A percentile compares a stretch with the other conserved stretches of the same genome.
Conservation (phyloP, 2,329 filamentous ascomycete species). For the Keithomyces neogunnii region DNA sequence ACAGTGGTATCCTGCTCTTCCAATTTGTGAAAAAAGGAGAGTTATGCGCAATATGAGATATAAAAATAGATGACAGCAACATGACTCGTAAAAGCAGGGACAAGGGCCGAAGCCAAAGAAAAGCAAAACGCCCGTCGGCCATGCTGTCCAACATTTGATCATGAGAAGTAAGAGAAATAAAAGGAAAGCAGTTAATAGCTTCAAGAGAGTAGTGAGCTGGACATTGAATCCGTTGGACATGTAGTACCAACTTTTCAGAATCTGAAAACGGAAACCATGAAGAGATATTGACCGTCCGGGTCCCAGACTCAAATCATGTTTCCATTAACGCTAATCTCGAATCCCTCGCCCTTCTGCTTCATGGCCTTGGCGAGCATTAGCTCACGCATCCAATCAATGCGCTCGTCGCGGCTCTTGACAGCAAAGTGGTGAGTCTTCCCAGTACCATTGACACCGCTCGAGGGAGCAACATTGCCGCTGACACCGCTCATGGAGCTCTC, state of each 20-base stretch:
- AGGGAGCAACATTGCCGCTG: conserved; percentile 19
- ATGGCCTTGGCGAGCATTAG: conserved; percentile 84
- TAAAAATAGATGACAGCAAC: background rate
- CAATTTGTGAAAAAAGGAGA: conserved; percentile 8
- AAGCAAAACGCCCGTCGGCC: background rate
- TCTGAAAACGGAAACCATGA: background rate
- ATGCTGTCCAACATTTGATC: background rate
- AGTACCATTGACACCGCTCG: conserved; percentile 48
- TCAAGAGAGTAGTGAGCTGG: too few relatives aligned
- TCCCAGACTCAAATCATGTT: conserved; percentile 48
- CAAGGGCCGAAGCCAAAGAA: background rate
- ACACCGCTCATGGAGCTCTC: conserved; percentile 34
- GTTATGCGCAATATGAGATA: conserved; percentile 8
- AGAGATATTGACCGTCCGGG: background rate
- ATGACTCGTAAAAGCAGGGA: background rate
- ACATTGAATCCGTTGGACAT: too few relatives aligned
- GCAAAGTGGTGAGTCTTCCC: conserved; percentile 92
- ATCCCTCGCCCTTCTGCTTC: conserved; percentile 76
- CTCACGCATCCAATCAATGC: conserved; percentile 96
- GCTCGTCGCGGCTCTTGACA: conserved; percentile 75
- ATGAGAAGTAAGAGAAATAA: too few relatives aligned
- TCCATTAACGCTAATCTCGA: conserved; percentile 74
- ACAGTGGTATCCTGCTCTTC: conserved; percentile 17
- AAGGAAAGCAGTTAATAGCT: too few relatives aligned
- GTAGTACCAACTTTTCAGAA: too few relatives aligned